A percentile compares a stretch with the other conserved stretches of the same genome.
Evolutionary conservation across 768 basidiomycete genomes (phyloP).

Genomic region (Boletus rubroflammeus): DNA sequence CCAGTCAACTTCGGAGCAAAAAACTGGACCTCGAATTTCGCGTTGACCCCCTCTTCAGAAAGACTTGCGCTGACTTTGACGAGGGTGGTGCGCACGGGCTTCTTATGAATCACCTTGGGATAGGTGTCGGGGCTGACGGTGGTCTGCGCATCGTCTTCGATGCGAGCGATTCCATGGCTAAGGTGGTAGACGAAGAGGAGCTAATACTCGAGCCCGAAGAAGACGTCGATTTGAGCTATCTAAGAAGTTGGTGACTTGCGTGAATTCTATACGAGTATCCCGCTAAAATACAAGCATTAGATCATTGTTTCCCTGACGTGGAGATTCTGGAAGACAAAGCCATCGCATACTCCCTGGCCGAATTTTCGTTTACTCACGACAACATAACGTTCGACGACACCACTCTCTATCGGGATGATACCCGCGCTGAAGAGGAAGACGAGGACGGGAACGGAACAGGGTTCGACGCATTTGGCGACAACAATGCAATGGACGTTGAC

Average conservation of each 20-base stretch:
- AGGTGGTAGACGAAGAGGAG: slow-evolving; percentile 67
- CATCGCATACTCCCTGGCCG: slow-evolving; percentile 77
- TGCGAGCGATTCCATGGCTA: slow-evolving; percentile 85
- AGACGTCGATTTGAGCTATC: slow-evolving; percentile 57
- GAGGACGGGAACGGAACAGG: slow-evolving; percentile 27
- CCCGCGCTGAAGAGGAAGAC: slow-evolving; percentile 36
- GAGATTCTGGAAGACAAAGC: slow-evolving; percentile 59
- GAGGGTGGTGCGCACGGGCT: slow-evolving; percentile 96
- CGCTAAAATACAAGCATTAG: slow-evolving; percentile 32
- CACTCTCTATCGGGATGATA: slow-evolving; percentile 56
- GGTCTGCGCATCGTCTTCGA: slow-evolving; percentile 92
- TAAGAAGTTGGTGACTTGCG: slow-evolving; percentile 48
- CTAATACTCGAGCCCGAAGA: slow-evolving; percentile 65
- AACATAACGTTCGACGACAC: slow-evolving; percentile 57
- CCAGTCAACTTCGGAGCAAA: slow-evolving; percentile 78
- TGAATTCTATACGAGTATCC: background rate
- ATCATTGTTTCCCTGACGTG: slow-evolving; percentile 71
- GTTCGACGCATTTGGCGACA: slow-evolving; percentile 22
- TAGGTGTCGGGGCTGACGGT: slow-evolving; percentile 76
- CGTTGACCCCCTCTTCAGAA: slow-evolving; percentile 95
- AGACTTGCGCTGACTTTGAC: slow-evolving; percentile 97
- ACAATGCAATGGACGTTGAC: slow-evolving; percentile 39
- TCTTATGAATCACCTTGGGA: slow-evolving; percentile 90
- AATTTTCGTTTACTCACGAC: slow-evolving; percentile 80
- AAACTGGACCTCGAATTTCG: slow-evolving; percentile 94